phyloP scores from a whole-genome alignment of 1,284 basidiomycete species.

The Ceratobasidium sp. region DNA sequence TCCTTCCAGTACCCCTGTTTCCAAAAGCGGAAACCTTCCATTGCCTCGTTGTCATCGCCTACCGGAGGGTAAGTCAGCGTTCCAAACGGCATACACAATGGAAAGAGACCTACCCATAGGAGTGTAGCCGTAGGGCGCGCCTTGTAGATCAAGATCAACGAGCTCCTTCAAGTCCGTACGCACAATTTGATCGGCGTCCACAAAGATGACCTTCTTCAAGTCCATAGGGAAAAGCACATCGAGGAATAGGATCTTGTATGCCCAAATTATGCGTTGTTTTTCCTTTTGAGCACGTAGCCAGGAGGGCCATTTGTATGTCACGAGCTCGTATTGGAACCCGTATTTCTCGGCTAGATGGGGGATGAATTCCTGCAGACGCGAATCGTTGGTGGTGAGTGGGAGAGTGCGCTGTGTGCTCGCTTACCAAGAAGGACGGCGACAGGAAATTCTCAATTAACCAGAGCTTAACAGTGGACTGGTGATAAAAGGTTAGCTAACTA shows the following conservation, averaged over 20 bases:
- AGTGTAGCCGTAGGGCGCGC: conserved; percentile 93
- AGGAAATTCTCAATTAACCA: conserved; percentile 99
- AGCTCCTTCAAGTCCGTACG: conserved; percentile 95
- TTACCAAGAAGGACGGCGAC: conserved; percentile 93
- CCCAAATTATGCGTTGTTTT: conserved; percentile 99
- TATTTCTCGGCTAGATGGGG: conserved; percentile 92
- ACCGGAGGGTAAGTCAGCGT: neutral
- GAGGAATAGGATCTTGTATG: conserved; percentile 99
- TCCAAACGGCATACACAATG: neutral
- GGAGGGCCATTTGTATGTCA: conserved; percentile 99
- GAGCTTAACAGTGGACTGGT: conserved; percentile 86
- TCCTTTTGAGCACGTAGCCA: conserved; percentile 98
- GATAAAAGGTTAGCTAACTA: neutral
- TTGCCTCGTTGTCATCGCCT: conserved; percentile 89
- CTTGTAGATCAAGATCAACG: conserved; percentile 90
- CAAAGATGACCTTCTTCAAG: conserved; percentile 98
- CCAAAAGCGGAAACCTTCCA: conserved; percentile 99
- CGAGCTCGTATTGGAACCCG: conserved; percentile 94
- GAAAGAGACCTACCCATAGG: conserved; percentile 78
- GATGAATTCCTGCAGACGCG: conserved; percentile 81
- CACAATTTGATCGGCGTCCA: conserved; percentile 98
- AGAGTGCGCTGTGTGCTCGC: conserved; percentile 49
- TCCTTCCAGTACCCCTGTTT: conserved; percentile 96
- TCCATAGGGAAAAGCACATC: conserved; percentile 99
- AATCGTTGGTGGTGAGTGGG: neutral